Evolutionary conservation across 2,329 filamentous ascomycete species (phyloP).

Genomic region (Exophiala sp.): DNA sequence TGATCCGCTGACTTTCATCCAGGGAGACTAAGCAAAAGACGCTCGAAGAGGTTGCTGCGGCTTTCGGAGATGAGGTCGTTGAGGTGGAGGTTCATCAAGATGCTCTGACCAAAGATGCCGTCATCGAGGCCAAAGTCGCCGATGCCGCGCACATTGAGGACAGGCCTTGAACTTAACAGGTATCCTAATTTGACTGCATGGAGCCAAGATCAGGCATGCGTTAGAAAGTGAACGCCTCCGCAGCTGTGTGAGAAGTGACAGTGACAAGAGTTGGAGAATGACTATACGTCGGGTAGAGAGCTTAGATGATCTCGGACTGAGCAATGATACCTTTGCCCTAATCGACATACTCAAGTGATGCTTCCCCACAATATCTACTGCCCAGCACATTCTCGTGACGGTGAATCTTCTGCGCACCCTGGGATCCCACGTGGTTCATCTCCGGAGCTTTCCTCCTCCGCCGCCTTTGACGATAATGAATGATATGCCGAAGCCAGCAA

Average conservation of each 20-base stretch:
- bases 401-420: too few relatives aligned
- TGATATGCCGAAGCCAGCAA: neutral
- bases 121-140: conserved; percentile 15
- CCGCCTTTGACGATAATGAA: neutral
- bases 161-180: neutral
- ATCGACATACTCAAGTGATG: too few relatives aligned
- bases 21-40: conserved; percentile 47
- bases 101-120: conserved; percentile 25
- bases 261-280: too few relatives aligned
- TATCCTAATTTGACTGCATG: neutral
- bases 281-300: too few relatives aligned
- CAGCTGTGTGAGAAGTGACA: too few relatives aligned
- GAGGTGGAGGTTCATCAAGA: conserved; percentile 20
- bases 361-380: too few relatives aligned
- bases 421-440: neutral
- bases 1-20: conserved; percentile 27
- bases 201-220: too few relatives aligned
- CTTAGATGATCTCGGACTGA: too few relatives aligned
- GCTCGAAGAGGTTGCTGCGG: conserved; percentile 48
- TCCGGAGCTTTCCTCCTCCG: neutral
- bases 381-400: too few relatives aligned
- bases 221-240: too few relatives aligned
- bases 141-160: neutral
- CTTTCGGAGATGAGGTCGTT: conserved; percentile 48
- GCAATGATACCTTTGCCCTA: too few relatives aligned